These are phyloP conservation scores for Mycosphaerella arachidis DNA, from an alignment of 2,329 filamentous ascomycete species.

Conservation along the genomic window DNA sequence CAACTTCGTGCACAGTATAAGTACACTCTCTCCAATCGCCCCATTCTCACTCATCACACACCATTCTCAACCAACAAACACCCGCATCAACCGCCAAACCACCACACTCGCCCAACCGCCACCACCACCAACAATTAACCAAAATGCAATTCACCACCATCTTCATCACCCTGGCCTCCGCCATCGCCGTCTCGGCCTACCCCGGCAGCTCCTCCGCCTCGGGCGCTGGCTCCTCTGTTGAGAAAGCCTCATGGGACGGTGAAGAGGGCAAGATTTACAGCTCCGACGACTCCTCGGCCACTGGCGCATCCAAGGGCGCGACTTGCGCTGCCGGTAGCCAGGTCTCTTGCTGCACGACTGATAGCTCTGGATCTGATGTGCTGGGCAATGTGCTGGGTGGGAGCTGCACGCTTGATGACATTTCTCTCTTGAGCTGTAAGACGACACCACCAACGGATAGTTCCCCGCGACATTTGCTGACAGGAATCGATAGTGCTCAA, in stretches of 20 bases:
- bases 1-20: conserved; percentile 6
- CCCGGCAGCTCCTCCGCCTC: not conserved
- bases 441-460: not conserved
- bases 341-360: conserved; percentile 17
- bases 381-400: conserved; percentile 13
- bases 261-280: not conserved
- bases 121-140: conserved; percentile 5
- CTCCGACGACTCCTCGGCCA: not conserved
- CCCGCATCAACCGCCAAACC: not conserved
- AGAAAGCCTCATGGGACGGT: too few relatives aligned
- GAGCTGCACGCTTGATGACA: conserved; percentile 11
- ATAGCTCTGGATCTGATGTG: not conserved
- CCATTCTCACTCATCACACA: conserved; percentile 1
- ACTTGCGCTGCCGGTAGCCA: conserved; percentile 5
- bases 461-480: too few relatives aligned
- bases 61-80: not conserved
- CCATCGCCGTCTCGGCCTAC: conserved; percentile 11
- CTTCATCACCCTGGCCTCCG: conserved; percentile 9
- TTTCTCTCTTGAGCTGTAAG: conserved; percentile 1
- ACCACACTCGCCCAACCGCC: conserved; percentile 5
- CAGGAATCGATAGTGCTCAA: not conserved
- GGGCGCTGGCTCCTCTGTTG: not conserved
- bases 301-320: not conserved
- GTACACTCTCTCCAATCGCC: conserved; percentile 5
- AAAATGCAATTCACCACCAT: conserved; percentile 21